phyloP scores from a whole-genome alignment of 345 rosid species.

The Geranium rotundifolium region DNA sequence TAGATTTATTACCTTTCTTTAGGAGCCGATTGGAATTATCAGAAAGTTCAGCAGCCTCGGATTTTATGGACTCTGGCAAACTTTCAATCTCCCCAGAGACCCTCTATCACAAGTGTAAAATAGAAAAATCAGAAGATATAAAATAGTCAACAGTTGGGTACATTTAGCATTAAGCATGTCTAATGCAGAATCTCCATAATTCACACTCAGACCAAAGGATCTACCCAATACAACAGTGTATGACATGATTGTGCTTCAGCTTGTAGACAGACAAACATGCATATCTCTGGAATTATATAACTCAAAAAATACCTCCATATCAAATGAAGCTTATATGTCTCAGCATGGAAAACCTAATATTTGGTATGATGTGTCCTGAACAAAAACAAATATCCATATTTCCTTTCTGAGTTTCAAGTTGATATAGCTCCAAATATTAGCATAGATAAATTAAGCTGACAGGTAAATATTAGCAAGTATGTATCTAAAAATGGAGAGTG shows the following conservation, averaged over 20 bases:
- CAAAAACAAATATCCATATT: not conserved
- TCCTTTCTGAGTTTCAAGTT: not conserved
- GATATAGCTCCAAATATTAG: not conserved
- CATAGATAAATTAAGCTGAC: not conserved
- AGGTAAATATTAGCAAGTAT: not conserved
- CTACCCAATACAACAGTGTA: not conserved
- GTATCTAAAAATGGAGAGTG: not conserved
- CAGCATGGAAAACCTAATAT: not conserved
- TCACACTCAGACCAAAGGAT: too few relatives aligned
- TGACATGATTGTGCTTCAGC: not conserved
- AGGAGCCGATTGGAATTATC: constrained; percentile 43
- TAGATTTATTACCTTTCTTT: constrained; percentile 47
- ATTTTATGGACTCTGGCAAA: constrained; percentile 33
- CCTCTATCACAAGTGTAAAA: constrained; percentile 33
- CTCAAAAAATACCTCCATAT: not conserved
- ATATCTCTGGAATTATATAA: not conserved
- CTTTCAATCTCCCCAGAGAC: constrained; percentile 50
- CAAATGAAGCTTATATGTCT: not conserved
- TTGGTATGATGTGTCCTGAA: not conserved
- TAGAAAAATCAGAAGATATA: constrained; percentile 11
- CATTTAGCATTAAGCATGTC: not conserved
- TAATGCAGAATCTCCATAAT: not conserved
- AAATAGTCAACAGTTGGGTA: not conserved
- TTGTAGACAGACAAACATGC: not conserved
- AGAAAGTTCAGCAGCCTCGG: constrained; percentile 41